These are phyloP conservation scores for Chlorella sp. DNA, from an alignment of 139 green algal species.

Conservation along the genomic window DNA sequence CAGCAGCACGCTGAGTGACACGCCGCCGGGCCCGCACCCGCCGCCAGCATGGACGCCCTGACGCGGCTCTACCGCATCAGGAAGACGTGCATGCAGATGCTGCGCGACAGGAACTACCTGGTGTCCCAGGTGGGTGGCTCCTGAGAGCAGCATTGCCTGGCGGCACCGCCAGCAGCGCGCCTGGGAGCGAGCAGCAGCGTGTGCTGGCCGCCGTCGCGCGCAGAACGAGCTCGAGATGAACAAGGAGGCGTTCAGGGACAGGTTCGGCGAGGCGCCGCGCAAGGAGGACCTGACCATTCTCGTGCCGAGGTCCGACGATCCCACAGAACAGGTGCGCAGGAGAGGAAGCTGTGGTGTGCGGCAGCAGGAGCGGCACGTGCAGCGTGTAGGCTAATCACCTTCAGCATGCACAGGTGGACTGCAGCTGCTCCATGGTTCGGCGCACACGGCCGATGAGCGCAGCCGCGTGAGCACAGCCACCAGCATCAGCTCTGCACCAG, in stretches of 20 bases:
- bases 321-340: slow-evolving; percentile 57
- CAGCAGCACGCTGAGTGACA: too few species aligned
- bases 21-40: too few species aligned
- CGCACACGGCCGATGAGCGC: not conserved
- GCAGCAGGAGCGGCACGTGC: not conserved
- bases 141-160: not conserved
- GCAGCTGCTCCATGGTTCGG: not conserved
- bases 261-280: slow-evolving; percentile 67
- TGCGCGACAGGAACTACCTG: slow-evolving; percentile 85
- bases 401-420: not conserved
- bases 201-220: too few species aligned
- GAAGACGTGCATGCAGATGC: slow-evolving; percentile 87
- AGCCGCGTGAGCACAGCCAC: not conserved
- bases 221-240: slow-evolving; percentile 69
- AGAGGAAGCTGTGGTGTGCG: not conserved
- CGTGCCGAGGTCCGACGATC: slow-evolving; percentile 66
- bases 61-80: slow-evolving; percentile 65
- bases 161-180: not conserved
- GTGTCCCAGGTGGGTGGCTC: slow-evolving; percentile 50
- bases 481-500: not conserved
- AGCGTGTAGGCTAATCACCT: not conserved
- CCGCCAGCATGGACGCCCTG: slow-evolving; percentile 53
- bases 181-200: not conserved
- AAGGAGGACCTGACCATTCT: slow-evolving; percentile 83
- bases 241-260: slow-evolving; percentile 72